Conservation (phyloP, 2,329 filamentous ascomycete species). For the Pseudopyrenochaeta lycopersici region DNA sequence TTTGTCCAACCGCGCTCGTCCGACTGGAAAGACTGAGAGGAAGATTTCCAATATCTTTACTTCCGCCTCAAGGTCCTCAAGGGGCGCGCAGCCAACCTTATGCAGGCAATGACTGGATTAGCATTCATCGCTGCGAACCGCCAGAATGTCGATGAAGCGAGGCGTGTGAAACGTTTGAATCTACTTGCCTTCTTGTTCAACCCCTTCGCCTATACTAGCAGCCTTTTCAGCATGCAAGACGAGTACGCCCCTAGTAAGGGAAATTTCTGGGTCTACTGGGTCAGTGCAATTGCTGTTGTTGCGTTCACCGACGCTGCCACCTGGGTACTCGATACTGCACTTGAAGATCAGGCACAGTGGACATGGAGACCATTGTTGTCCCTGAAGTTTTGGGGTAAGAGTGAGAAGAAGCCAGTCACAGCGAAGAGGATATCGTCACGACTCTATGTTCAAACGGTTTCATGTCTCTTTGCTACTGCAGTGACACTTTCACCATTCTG, state of each 20-base stretch:
- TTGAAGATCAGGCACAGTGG: constrained; percentile 43
- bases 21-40: constrained; percentile 38
- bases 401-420: not conserved
- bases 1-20: not conserved
- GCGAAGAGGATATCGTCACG: constrained; percentile 19
- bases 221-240: constrained; percentile 47
- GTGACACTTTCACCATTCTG: no score
- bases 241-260: constrained; percentile 36
- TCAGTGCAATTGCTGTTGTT: constrained; percentile 35
- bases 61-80: constrained; percentile 44
- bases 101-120: constrained; percentile 45
- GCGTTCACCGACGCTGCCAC: constrained; percentile 34
- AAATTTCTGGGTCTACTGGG: constrained; percentile 46
- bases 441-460: constrained; percentile 14
- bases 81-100: constrained; percentile 43
- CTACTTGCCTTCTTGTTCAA: constrained; percentile 45
- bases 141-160: constrained; percentile 46
- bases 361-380: constrained; percentile 12
- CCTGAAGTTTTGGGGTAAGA: constrained; percentile 25
- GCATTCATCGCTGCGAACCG: constrained; percentile 45
- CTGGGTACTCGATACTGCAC: constrained; percentile 34
- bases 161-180: constrained; percentile 45
- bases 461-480: not conserved
- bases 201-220: constrained; percentile 44
- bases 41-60: constrained; percentile 46